Evolutionary conservation across 345 rosid species (phyloP).

Genomic region (Syzygium grande): DNA sequence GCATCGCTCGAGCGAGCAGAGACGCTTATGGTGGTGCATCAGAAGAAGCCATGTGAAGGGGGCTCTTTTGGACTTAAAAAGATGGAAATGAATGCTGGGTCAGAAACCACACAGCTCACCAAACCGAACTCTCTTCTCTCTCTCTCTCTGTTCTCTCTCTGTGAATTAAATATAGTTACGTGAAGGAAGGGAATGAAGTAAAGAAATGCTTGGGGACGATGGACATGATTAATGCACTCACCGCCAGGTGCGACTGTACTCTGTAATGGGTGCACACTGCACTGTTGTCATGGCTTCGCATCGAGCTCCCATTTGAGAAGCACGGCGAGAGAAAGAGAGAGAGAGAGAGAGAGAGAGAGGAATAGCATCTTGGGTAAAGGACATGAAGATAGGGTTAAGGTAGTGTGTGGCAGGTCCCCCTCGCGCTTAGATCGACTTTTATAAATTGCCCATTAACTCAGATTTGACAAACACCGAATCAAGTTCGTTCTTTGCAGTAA

Average conservation of each 20-base stretch:
- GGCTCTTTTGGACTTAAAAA: neutral
- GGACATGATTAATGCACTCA: neutral
- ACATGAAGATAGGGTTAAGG: conserved; percentile 34
- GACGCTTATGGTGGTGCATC: conserved; percentile 27
- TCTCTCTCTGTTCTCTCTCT: neutral
- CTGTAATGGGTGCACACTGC: no score
- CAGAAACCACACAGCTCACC: conserved; percentile 34
- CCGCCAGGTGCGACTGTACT: neutral
- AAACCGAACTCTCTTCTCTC: conserved; percentile 9
- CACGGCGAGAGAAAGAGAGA: neutral
- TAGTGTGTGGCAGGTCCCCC: conserved; percentile 16
- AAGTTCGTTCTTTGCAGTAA: neutral
- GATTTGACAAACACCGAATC: neutral
- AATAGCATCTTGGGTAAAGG: conserved; percentile 60
- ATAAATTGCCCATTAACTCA: neutral
- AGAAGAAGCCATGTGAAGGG: conserved; percentile 36
- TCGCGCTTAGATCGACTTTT: conserved; percentile 42
- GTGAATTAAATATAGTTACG: neutral
- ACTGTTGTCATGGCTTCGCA: neutral
- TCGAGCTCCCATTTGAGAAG: conserved; percentile 11
- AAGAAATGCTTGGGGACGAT: neutral
- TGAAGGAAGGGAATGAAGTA: neutral
- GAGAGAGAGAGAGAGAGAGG: conserved; percentile 5
- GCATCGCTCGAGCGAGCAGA: conserved; percentile 3
- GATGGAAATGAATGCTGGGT: neutral